Evolutionary conservation across 106 monocot genomes (phyloP), one percentile per base, ranked within the genome.

Genomic region (Alisma plantagoaquatica): DNA sequence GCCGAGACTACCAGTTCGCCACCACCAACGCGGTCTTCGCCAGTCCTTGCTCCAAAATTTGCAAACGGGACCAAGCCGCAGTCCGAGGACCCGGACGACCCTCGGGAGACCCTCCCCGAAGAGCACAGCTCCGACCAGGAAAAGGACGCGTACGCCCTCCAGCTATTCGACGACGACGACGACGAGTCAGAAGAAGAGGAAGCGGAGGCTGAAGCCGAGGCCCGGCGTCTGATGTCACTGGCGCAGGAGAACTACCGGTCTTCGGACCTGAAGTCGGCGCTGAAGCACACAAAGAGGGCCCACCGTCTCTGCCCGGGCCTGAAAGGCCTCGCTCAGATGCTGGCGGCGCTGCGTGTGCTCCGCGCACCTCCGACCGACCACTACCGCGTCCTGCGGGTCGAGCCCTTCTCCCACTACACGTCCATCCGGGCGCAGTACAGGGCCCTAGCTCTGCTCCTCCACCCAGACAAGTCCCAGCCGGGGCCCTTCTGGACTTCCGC

Each of bases 211-310:
- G 35, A 38, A 27, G 18, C 63, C 17, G 75, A 78, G 51, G 73
- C 73, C 25, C 46, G 56, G 46, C 70, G 71, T 17, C 65, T 87
- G 10, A 73, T 71, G 51, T 51, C 76, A 31, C 56, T 87, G 2
- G 83, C 83, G 15, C 80, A 75, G 38, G 31, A 63, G 12, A 69
- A 65, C 25, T 60, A 79, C 62, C 23, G n/a, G 3, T 33, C 66
- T 18, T 58, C 59, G 8, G 58, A 41, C 56, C 30, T 72, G 47
- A 68, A 70, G 18, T 69, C 79, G 22, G 92, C 92, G 11, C 81
- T 76, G 53, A 83, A 83, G 51, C 62, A 77, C 71, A 87, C 92
- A 3, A 71, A 74, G 51, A 65, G 80, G 31, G 87, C 92, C n/a
- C 64, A 42, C 38, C 58, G 69, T 7, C 67, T 92, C 29, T 21